Evolutionary conservation across 768 basidiomycete genomes (phyloP), one percentile per base, ranked within the genome.

Genomic region (Lentinula sp.): DNA sequence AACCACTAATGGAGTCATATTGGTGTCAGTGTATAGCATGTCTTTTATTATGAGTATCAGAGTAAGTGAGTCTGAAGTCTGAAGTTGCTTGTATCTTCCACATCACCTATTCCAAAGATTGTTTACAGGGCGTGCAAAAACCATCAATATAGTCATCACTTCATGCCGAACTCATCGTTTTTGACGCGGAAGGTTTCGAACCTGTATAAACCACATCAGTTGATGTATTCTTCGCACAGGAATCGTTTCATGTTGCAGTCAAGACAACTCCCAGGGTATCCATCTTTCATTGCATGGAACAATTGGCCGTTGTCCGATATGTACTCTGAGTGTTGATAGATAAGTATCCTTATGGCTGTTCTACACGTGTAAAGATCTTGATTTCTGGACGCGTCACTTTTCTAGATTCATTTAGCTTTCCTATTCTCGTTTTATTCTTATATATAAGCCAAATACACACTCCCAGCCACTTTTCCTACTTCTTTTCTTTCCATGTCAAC

Each of bases 301-400:
- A 23, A 43, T 40, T 56, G 55, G 40, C 39, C 37, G 55, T 40
- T 40, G 55, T 56, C 55, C 55, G 37, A 43, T 39, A 13, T 28
- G 40, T 40, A n/a, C 23, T 56, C 37, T 37, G 23, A 10, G 53
- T 54, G 34, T 32, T 37, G 31, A 56, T 52, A 60, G 45, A 56
- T 43, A 56, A 34, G 42, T 35, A 28, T 35, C 46, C 21, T 48
- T 28, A 43, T 34, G 57, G 57, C 57, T 58, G 57, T 58, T 28
- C 39, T 54, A 61, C 61, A 61, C 61, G 61, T 61, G 61, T 45
- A 50, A 39, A 56, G 45, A 61, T 61, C 61, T 61, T 61, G 54
- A 57, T 51, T 56, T 43, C 32, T 28, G 55, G 18, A 39, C 55
- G 61, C 52, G 52, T 61, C 61, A 61, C 53, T 42, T 50, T 56